Percentiles rank a stretch among this genome's conserved stretches.
Conservation (phyloP, 1,284 basidiomycete genomes). For the Microbotryomycetes sp. region DNA sequence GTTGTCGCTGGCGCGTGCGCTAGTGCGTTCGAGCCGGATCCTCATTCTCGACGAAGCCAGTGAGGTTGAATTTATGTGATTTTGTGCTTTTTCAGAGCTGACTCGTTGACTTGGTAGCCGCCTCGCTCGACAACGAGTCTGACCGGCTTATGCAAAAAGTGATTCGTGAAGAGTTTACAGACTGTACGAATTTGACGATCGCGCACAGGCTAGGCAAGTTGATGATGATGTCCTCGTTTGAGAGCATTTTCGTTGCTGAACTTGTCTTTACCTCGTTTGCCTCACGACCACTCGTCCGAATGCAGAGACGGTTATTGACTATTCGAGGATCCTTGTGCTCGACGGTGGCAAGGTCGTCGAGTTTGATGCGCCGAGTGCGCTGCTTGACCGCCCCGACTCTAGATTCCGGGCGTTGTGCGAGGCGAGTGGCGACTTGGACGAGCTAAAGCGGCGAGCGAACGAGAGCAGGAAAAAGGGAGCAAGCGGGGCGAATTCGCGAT, state of each 20-base stretch:
- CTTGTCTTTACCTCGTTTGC: background rate
- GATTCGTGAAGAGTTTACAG: conserved; percentile 27
- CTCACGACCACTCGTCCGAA: background rate
- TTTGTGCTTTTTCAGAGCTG: background rate
- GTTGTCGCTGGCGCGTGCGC: conserved; percentile 39
- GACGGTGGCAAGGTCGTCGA: conserved; percentile 19
- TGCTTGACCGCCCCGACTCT: conserved; percentile 12
- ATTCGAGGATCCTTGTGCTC: conserved; percentile 25
- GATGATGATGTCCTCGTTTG: too few species aligned
- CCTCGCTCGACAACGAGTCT: conserved; percentile 26
- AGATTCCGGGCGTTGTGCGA: conserved; percentile 19
- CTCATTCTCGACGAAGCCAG: conserved; percentile 29
- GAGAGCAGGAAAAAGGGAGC: background rate
- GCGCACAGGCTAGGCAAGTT: conserved; percentile 28
- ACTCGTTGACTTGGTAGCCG: conserved; percentile 26
- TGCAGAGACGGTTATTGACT: conserved; percentile 28
- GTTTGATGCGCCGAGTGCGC: conserved; percentile 16
- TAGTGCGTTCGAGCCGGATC: conserved; percentile 32
- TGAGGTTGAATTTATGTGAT: background rate
- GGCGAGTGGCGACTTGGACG: conserved; percentile 19
- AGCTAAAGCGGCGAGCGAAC: conserved; percentile 6
- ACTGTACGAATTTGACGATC: conserved; percentile 24
- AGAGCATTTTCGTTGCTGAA: background rate
- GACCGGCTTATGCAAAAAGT: conserved; percentile 24
- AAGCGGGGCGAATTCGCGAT: too few species aligned